Evolutionary conservation across 2,329 filamentous ascomycete genomes (phyloP), one percentile per base, ranked within the genome.

Genomic region (Elsinoe arachidis): DNA sequence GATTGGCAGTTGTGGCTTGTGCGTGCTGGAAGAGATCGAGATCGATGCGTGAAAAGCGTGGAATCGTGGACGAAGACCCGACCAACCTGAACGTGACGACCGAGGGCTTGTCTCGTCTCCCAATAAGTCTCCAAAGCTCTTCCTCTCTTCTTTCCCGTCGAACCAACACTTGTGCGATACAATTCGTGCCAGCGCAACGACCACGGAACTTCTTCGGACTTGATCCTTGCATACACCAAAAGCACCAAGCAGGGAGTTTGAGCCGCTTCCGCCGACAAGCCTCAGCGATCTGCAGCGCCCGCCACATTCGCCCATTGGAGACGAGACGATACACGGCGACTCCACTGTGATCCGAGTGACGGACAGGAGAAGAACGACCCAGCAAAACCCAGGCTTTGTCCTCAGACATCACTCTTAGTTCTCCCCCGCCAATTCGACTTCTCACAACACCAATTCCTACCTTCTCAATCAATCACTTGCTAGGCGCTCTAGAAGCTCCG

Each of bases 1-100:
- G 33, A 35, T 53, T 53, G 49, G 49, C 39, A 47, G 39, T 37
- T 56, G 54, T 56, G 54, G 54, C 54, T 56, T 56, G 54, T 56
- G 54, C 54, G 43, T 26, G 17, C 17, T 33, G 35, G 39, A 53
- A 12, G 23, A 47, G 39, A 46, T 56, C 54, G 39, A 47, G 39
- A 46, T 56, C 54, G 37, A 23, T 37, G 21, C 4, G 39, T 33
- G 37, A 55, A 38, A 46, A 46, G 53, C 53, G 39, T 35, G 38
- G 53, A 46, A 46, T 37, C 53, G 39, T 35, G 38, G 53, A 55
- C 43, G 11, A 39, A 35, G 35, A 55, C 19, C 17, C 37, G 53
- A 55, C 53, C 49, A 53, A 35, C 49, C 34, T 39, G 49, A 37
- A 19, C 41, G 41, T 26, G 47, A 26, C 35, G 19, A 43, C 26